Evolutionary conservation across 495 filamentous ascomycete species (phyloP).

Genomic region (Poronia punctata): DNA sequence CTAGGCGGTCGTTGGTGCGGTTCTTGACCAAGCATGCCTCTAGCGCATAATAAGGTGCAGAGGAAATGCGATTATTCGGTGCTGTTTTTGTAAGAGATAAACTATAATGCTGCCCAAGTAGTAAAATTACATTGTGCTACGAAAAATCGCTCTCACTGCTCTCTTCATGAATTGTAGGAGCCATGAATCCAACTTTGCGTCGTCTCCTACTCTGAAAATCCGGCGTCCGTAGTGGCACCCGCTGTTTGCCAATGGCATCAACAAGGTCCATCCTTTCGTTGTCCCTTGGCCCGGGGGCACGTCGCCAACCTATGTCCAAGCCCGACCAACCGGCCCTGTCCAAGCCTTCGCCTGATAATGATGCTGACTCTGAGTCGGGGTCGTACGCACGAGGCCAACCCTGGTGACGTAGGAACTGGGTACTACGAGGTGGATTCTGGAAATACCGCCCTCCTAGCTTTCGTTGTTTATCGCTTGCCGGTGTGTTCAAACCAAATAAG

Average conservation of each 20-base stretch:
- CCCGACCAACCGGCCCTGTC: slow-evolving; percentile 24
- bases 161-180: slow-evolving; percentile 61
- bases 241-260: slow-evolving; percentile 18
- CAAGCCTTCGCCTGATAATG: slow-evolving; percentile 22
- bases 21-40: too few species aligned
- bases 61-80: too few species aligned
- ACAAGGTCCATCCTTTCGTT: slow-evolving; percentile 8
- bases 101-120: too few species aligned
- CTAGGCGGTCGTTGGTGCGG: neutral
- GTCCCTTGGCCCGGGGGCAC: slow-evolving; percentile 2
- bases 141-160: slow-evolving; percentile 38
- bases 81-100: too few species aligned
- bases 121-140: slow-evolving; percentile 3
- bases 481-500: slow-evolving; percentile 28
- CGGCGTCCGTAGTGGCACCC: slow-evolving; percentile 17
- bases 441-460: slow-evolving; percentile 1
- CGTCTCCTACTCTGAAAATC: slow-evolving; percentile 24
- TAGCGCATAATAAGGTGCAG: too few species aligned
- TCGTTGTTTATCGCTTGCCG: slow-evolving; percentile 11
- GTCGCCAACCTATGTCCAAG: slow-evolving; percentile 8
- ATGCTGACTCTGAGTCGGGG: too few species aligned
- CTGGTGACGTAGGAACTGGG: too few species aligned
- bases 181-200: slow-evolving; percentile 38
- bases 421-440: slow-evolving; percentile 5
- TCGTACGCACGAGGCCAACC: too few species aligned